Percentiles rank a stretch among this genome's conserved stretches.
phyloP scores from a whole-genome alignment of 306 rosid species.

The Potentilla sterilis region DNA sequence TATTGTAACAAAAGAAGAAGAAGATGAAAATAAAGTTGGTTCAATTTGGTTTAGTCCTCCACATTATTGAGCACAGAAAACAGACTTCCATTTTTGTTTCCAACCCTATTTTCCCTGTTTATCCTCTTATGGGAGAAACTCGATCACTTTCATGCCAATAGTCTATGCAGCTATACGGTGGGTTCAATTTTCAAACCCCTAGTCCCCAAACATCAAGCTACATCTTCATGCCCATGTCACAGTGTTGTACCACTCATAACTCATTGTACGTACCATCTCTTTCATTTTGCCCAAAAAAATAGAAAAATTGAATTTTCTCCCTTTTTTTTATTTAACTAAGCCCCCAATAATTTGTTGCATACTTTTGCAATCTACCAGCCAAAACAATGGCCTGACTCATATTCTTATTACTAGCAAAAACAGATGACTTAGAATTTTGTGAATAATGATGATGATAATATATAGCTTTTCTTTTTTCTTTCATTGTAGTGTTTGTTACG shows the following conservation, averaged over 20 bases:
- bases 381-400: constrained; percentile 6
- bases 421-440: background rate
- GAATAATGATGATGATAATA: background rate
- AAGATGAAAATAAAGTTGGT: background rate
- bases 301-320: background rate
- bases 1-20: constrained; percentile 1
- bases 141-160: background rate
- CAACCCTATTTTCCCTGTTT: background rate
- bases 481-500: background rate
- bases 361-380: constrained; percentile 5
- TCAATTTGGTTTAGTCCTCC: background rate
- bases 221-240: constrained; percentile 12
- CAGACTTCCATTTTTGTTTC: constrained; percentile 6
- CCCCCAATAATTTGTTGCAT: background rate
- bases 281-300: background rate
- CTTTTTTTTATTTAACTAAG: no score
- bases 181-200: constrained; percentile 8
- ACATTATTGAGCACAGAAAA: background rate
- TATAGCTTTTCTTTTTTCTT: background rate
- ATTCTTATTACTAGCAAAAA: background rate
- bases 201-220: background rate
- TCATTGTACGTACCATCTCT: constrained; percentile 2
- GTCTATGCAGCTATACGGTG: background rate
- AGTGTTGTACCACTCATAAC: background rate
- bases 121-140: background rate